Conservation (phyloP, 2,329 filamentous ascomycete genomes). For the Domatiomyces catenatus region DNA sequence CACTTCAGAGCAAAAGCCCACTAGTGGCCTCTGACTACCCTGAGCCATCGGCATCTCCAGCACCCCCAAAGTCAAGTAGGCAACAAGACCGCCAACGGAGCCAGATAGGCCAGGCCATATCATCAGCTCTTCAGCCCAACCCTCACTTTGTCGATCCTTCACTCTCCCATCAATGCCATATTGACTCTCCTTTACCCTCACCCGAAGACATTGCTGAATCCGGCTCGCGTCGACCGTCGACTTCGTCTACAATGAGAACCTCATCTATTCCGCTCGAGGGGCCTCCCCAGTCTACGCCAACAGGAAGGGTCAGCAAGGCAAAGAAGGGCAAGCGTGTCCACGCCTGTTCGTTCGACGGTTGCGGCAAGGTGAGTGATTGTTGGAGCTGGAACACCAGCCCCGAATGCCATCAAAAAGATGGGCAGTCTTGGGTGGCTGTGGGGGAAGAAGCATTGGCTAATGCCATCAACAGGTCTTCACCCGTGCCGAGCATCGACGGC, state of each 20-base stretch:
- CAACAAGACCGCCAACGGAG: background rate
- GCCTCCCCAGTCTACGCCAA: slow-evolving; percentile 33
- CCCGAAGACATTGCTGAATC: slow-evolving; percentile 7
- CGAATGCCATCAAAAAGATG: too few species aligned
- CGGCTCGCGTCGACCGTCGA: slow-evolving; percentile 14
- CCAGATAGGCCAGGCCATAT: background rate
- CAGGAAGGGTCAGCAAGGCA: slow-evolving; percentile 36
- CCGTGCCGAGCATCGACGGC: slow-evolving; percentile 34
- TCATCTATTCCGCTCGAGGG: slow-evolving; percentile 16
- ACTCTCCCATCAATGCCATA: slow-evolving; percentile 6
- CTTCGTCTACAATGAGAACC: slow-evolving; percentile 17
- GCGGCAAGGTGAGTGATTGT: slow-evolving; percentile 29
- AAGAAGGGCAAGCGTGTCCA: slow-evolving; percentile 39
- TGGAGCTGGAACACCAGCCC: too few species aligned
- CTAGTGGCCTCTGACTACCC: slow-evolving; percentile 2
- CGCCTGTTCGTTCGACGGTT: slow-evolving; percentile 32
- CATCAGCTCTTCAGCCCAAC: slow-evolving; percentile 3
- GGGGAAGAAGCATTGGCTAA: background rate
- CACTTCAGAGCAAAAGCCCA: background rate
- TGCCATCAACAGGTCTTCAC: slow-evolving; percentile 30
- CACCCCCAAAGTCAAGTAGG: slow-evolving; percentile 3
- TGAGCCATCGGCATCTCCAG: slow-evolving; percentile 6
- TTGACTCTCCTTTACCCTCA: slow-evolving; percentile 10
- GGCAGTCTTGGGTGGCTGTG: too few species aligned
- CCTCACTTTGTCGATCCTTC: slow-evolving; percentile 5